Base-by-base conservation (phyloP, 768 basidiomycete genomes). In the Macrocybe gigantea region DNA sequence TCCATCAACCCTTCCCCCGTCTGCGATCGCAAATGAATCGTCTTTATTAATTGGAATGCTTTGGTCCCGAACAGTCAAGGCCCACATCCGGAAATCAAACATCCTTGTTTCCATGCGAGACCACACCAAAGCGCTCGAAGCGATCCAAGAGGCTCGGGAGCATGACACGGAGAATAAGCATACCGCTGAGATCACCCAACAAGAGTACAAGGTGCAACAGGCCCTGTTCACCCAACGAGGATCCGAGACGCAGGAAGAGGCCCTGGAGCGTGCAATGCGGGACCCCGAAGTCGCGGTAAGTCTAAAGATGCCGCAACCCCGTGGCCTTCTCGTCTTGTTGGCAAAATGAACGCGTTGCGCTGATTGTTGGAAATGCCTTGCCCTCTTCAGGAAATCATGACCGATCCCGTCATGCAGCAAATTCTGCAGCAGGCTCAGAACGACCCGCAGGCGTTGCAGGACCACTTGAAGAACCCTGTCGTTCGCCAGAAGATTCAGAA, bases 381-480 rank as follows among this genome's bases (percentile, higher is more conserved):
- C 48, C 33, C 14, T 49, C 43, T 49, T 29, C 60, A 93, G 87
- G 64, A 68, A 48, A 93, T 93, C 60, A 92, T 94, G 89, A 72
- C 65, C 57, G 93, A 93, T 63, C 91, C 93, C 7, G 72, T 95
- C 54, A 95, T 96, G 89, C 89, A 96, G 67, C 82, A 82, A 49
- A 96, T 99, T 55, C 65, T 99, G 59, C 88, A 94, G 63, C 94
- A 98, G 69, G 92, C 93, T 6, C 95, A 99, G 69, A 59, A 69
- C 43, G 83, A 97, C 65, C 95, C 96, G 5, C 73, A 78, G 39
- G 90, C 94, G 15, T 71, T 99, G 49, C 87, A 90, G 64, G 92
- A 96, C 57, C 95, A 99, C 69, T 87, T 98, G 86, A 92, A 93
- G 80, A 96, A 94, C 60, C 85, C 91, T 6, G 65, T 74, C 33